Percentiles rank a stretch among this genome's conserved stretches.
phyloP scores from a whole-genome alignment of 2,329 filamentous ascomycete species.

The Tolypocladium nubicola region DNA sequence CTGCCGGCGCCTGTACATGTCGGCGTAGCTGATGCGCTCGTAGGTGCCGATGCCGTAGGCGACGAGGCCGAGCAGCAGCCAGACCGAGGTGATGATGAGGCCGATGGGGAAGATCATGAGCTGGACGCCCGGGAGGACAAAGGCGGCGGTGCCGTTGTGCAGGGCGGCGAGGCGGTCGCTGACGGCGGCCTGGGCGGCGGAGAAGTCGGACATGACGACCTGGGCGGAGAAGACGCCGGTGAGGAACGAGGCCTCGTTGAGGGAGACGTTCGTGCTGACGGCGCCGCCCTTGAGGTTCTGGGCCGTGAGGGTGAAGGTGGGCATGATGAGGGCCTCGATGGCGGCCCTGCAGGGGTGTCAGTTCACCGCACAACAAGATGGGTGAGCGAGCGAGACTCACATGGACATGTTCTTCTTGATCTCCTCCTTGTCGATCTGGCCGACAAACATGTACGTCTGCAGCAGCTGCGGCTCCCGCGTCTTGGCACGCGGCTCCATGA shows the following conservation, averaged over 20 bases:
- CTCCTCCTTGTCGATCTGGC: conserved; percentile 50
- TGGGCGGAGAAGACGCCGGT: conserved; percentile 57
- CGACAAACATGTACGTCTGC: conserved; percentile 58
- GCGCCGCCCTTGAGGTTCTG: conserved; percentile 36
- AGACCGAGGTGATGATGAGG: conserved; percentile 53
- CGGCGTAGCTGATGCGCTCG: conserved; percentile 54
- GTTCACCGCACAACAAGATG: background rate
- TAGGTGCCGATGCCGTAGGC: conserved; percentile 56
- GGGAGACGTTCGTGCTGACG: conserved; percentile 54
- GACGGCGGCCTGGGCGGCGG: conserved; percentile 38
- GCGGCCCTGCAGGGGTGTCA: conserved; percentile 29
- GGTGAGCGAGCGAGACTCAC: conserved; percentile 32
- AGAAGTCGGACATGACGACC: conserved; percentile 39
- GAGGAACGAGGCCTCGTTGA: conserved; percentile 61
- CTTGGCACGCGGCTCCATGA: conserved; percentile 2
- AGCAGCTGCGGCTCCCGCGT: conserved; percentile 30
- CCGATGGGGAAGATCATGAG: conserved; percentile 62
- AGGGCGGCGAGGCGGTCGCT: conserved; percentile 33
- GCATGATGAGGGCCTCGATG: conserved; percentile 55
- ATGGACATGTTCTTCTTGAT: conserved; percentile 46
- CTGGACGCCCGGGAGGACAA: conserved; percentile 57
- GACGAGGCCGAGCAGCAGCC: conserved; percentile 45
- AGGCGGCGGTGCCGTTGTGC: conserved; percentile 45
- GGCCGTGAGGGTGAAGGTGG: conserved; percentile 56
- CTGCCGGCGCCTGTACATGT: conserved; percentile 41